Conservation (phyloP, 192 early-diverging fungal genomes). For the Backusella tarrabulga region DNA sequence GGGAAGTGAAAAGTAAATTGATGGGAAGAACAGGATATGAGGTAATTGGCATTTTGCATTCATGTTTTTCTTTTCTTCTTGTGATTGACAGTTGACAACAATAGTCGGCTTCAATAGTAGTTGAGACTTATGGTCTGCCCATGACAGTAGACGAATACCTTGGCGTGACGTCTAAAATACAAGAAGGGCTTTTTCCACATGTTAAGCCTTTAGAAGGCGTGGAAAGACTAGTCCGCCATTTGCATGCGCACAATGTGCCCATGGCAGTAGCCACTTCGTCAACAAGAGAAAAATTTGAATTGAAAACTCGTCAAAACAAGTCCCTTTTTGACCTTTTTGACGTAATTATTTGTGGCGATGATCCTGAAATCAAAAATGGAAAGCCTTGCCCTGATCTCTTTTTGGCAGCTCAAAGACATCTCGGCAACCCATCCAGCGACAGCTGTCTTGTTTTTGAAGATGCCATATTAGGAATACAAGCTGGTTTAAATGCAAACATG, state of each 20-base stretch:
- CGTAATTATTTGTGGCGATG: constrained; percentile 85
- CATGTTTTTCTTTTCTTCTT: neutral
- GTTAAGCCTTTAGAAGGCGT: constrained; percentile 68
- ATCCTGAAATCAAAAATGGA: constrained; percentile 69
- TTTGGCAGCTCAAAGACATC: constrained; percentile 61
- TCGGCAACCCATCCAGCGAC: constrained; percentile 48
- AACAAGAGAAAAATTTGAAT: constrained; percentile 63
- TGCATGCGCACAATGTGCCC: constrained; percentile 70
- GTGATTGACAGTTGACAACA: neutral
- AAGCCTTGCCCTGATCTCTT: constrained; percentile 96
- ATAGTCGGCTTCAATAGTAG: constrained; percentile 60
- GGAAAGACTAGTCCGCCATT: constrained; percentile 68
- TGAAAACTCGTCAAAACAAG: constrained; percentile 73
- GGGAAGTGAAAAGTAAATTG: constrained; percentile 69
- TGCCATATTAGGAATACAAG: constrained; percentile 76
- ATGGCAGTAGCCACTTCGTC: constrained; percentile 89
- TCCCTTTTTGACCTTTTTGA: constrained; percentile 81
- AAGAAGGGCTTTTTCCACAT: constrained; percentile 59
- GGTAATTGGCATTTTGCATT: constrained; percentile 26
- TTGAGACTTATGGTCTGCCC: constrained; percentile 64
- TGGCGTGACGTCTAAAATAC: constrained; percentile 50
- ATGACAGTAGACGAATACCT: constrained; percentile 84
- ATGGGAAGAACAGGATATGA: constrained; percentile 67
- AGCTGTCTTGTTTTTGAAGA: constrained; percentile 95
- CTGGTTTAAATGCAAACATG: constrained; percentile 82